Evolutionary conservation across 352 stramenopile species (phyloP).

Genomic region (Pythium pyrilobum): DNA sequence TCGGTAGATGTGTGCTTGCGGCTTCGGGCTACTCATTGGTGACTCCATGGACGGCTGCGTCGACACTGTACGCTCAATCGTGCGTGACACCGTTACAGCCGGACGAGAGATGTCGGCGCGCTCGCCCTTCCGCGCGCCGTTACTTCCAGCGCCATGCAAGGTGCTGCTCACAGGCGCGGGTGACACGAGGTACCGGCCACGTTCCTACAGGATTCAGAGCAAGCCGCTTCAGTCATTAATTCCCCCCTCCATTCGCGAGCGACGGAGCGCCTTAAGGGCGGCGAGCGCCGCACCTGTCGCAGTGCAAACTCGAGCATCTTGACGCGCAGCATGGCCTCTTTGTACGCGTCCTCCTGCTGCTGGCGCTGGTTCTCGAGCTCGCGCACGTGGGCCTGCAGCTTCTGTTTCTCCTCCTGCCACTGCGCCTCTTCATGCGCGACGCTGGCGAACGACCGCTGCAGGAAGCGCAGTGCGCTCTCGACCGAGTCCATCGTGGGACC

Average conservation of each 20-base stretch:
- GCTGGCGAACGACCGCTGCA: constrained; percentile 81
- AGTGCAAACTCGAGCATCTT: constrained; percentile 89
- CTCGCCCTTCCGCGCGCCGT: constrained; percentile 15
- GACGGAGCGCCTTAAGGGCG: too few species aligned
- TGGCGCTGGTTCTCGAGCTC: constrained; percentile 73
- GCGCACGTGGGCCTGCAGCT: constrained; percentile 66
- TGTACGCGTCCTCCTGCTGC: constrained; percentile 80
- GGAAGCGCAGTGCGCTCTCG: constrained; percentile 76
- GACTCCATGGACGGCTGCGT: constrained; percentile 28
- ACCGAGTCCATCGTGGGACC: constrained; percentile 71
- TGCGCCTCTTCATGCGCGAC: constrained; percentile 67
- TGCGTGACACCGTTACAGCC: constrained; percentile 40
- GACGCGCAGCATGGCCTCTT: constrained; percentile 77
- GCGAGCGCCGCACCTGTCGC: constrained; percentile 54
- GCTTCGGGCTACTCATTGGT: constrained; percentile 20
- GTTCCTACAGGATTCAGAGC: background rate
- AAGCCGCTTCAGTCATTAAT: background rate
- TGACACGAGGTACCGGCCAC: constrained; percentile 64
- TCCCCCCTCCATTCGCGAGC: too few species aligned
- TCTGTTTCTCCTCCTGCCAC: constrained; percentile 73
- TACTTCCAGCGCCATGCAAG: constrained; percentile 18
- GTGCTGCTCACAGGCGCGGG: constrained; percentile 58
- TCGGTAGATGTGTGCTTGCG: constrained; percentile 47
- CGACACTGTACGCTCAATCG: constrained; percentile 53
- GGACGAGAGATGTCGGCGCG: constrained; percentile 39